Conservation (phyloP, 2,329 filamentous ascomycete species). For the Neophaeococcomyces mojaviensis region DNA sequence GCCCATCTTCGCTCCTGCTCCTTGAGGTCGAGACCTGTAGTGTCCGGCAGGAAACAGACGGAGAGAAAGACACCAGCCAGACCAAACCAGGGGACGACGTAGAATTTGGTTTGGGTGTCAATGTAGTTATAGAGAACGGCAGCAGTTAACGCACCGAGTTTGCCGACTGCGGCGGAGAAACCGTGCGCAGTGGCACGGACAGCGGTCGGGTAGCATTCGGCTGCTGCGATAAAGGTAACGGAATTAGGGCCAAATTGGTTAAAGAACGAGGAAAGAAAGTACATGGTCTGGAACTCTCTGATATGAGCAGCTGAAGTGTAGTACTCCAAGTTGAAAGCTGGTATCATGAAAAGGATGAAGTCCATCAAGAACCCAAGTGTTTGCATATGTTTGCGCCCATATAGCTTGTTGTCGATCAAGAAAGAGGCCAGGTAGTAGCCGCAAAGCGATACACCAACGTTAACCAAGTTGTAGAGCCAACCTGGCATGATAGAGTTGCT, state of each 20-base stretch:
- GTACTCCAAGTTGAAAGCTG: slow-evolving; percentile 80
- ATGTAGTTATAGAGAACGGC: slow-evolving; percentile 95
- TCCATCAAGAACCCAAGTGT: slow-evolving; percentile 86
- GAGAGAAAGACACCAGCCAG: slow-evolving; percentile 79
- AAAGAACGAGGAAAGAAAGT: slow-evolving; percentile 96
- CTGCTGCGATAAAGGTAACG: slow-evolving; percentile 91
- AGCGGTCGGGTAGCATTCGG: slow-evolving; percentile 91
- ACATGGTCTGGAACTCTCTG: slow-evolving; percentile 88
- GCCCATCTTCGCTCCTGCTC: slow-evolving; percentile 92
- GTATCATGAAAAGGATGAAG: slow-evolving; percentile 89
- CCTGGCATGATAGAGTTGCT: slow-evolving; percentile 69
- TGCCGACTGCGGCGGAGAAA: slow-evolving; percentile 85
- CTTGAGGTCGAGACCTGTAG: slow-evolving; percentile 85
- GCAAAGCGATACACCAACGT: slow-evolving; percentile 73
- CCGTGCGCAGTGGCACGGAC: slow-evolving; percentile 91
- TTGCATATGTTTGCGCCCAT: slow-evolving; percentile 94
- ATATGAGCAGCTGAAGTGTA: slow-evolving; percentile 66
- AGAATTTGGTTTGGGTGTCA: slow-evolving; percentile 72
- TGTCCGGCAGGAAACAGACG: slow-evolving; percentile 84
- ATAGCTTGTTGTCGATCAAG: slow-evolving; percentile 91
- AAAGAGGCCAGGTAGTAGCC: slow-evolving; percentile 86
- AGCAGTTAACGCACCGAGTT: slow-evolving; percentile 78
- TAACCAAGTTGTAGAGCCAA: slow-evolving; percentile 91
- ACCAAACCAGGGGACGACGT: slow-evolving; percentile 91
- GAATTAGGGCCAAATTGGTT: slow-evolving; percentile 97